Evolutionary conservation across 1,284 basidiomycete genomes (phyloP).

Genomic region (Cutaneotrichosporon spelunceum): DNA sequence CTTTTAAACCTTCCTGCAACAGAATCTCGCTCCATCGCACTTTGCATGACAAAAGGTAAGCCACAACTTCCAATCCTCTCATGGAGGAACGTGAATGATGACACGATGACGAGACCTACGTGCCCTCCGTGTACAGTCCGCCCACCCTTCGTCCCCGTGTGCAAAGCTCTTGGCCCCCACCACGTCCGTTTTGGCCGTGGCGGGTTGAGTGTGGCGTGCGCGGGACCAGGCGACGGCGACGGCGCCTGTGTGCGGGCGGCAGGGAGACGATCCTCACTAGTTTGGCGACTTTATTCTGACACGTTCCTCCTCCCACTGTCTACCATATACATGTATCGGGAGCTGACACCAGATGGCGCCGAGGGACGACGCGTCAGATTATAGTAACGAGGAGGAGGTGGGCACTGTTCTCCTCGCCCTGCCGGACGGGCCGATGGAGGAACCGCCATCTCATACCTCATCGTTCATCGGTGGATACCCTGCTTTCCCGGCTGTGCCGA

Average conservation of each 20-base stretch:
- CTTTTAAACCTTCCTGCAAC: not conserved
- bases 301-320: slow-evolving; percentile 17
- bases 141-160: slow-evolving; percentile 20
- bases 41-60: slow-evolving; percentile 6
- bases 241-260: slow-evolving; percentile 3
- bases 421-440: slow-evolving; percentile 46
- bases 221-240: slow-evolving; percentile 9
- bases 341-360: slow-evolving; percentile 17
- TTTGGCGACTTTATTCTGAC: slow-evolving; percentile 52
- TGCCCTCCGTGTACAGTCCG: slow-evolving; percentile 11
- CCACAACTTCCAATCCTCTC: not conserved
- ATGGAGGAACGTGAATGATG: slow-evolving; percentile 32
- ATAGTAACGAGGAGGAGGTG: slow-evolving; percentile 14
- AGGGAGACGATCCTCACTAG: slow-evolving; percentile 46
- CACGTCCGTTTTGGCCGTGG: slow-evolving; percentile 24
- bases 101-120: slow-evolving; percentile 51
- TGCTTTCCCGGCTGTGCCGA: slow-evolving; percentile 40
- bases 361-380: slow-evolving; percentile 2
- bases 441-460: slow-evolving; percentile 35
- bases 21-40: not conserved
- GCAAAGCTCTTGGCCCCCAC: slow-evolving; percentile 12
- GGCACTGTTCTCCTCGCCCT: slow-evolving; percentile 48
- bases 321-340: not conserved
- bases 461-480: slow-evolving; percentile 51
- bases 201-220: not conserved